Evolutionary conservation across 495 filamentous ascomycete species (phyloP).

Genomic region (Clohesyomyces aquaticus): DNA sequence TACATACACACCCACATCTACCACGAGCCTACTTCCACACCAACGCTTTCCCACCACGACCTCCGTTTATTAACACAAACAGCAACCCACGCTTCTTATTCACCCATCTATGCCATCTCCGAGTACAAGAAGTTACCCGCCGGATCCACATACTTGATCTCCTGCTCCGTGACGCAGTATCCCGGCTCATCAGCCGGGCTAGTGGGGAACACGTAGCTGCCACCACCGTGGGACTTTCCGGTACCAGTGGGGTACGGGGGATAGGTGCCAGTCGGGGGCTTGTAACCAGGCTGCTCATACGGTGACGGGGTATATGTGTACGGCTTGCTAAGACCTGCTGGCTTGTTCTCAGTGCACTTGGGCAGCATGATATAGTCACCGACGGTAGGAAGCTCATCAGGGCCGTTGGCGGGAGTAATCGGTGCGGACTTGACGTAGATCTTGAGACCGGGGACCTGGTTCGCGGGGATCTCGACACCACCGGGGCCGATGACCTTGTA

Average conservation of each 20-base stretch:
- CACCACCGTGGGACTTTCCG: too few species aligned
- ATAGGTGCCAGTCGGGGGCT: neutral
- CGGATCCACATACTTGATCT: constrained; percentile 33
- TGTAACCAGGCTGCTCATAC: neutral
- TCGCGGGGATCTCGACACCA: constrained; percentile 23
- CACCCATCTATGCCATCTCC: too few species aligned
- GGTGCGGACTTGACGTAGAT: constrained; percentile 27
- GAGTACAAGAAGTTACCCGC: constrained; percentile 28
- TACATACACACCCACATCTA: too few species aligned
- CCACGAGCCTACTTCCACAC: neutral
- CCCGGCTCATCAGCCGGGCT: constrained; percentile 6
- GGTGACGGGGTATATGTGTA: constrained; percentile 13
- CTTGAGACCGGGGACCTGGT: constrained; percentile 24
- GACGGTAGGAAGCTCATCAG: constrained; percentile 29
- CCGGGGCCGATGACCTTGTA: constrained; percentile 34
- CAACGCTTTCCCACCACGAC: neutral
- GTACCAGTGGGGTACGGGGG: constrained; percentile 20
- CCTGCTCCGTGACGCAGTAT: constrained; percentile 24
- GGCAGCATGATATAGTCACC: constrained; percentile 26
- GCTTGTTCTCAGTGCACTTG: constrained; percentile 22
- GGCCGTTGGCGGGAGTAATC: constrained; percentile 16
- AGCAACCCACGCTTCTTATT: neutral
- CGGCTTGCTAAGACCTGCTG: constrained; percentile 24
- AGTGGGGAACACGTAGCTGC: constrained; percentile 9
- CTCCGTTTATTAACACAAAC: neutral